Base-by-base conservation (phyloP, 1,284 basidiomycete species). In the Ustilago loliicola region DNA sequence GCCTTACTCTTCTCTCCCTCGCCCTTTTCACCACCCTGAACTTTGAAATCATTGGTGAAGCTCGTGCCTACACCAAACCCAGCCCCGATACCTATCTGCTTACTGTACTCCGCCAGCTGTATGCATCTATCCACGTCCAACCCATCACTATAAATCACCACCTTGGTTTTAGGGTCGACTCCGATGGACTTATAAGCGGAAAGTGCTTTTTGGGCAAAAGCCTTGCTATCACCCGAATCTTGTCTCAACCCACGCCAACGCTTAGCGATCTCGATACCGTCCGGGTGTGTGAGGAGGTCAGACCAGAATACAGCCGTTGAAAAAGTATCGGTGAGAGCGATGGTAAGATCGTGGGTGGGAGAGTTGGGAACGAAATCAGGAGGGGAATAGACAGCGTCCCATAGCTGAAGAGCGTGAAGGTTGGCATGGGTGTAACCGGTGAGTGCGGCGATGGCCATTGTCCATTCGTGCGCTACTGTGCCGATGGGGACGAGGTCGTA, bases 391-490 rank as follows among this genome's bases (percentile, higher is more conserved):
- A 84, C 74, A 0, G 75, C 27, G 40, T 86, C 85, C 85, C 85
- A 86, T 6, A 80, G 71, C 53, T 84, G 66, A 2, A 85, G 66
- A 3, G 84, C 78, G 15, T 66, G 66, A 27, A 82, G 62, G 66
- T 84, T 84, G 23, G 74, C 69, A 42, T 71, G 77, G 2, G 73
- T 57, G 65, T 86, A 86, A 2, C 83, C 83, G 15, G 64, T 54
- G 1, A 85, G 56, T 7, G 83, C 83, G 2, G 84, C 85, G 9
- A 86, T 64, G 1, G 77, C 85, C 85, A 86, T 86, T 38, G 83
- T 85, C 84, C 83, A 86, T 62, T 86, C 85, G 64, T 86, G 85
- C 2, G 85, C 85, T 19, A 86, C 77, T 3, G 85, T 86, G 15
- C 85, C 85, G 62, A 81, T 71, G 32, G 85, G 84, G 2, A 62